Conservation (phyloP, 2,329 filamentous ascomycete species). For the Onygenales sp. region DNA sequence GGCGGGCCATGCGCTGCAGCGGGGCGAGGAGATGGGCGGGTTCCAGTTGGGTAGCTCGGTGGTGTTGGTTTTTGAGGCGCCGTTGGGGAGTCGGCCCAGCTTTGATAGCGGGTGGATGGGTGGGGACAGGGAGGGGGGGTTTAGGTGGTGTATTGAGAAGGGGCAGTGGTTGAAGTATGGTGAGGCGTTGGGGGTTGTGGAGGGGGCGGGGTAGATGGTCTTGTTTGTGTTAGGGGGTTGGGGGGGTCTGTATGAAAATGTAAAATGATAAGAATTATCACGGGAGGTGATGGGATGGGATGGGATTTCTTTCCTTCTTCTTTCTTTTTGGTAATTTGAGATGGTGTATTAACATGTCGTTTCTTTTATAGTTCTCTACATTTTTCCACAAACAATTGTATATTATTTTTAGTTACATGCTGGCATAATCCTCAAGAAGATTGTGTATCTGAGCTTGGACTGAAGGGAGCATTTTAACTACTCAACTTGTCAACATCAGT, state of each 20-base stretch:
- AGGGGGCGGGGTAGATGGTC: not conserved
- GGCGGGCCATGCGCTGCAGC: conserved; percentile 69
- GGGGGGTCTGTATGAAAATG: not conserved
- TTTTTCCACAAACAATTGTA: no score
- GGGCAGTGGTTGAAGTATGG: conserved; percentile 86
- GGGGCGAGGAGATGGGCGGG: conserved; percentile 95
- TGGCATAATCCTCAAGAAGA: no score
- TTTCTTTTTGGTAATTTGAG: not conserved
- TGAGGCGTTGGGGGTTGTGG: conserved; percentile 67
- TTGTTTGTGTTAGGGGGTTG: not conserved
- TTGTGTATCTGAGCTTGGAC: no score
- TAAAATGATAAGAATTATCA: not conserved
- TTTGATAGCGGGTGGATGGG: conserved; percentile 53
- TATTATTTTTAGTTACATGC: no score
- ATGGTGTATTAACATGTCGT: no score
- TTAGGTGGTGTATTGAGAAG: conserved; percentile 77
- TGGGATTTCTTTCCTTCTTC: not conserved
- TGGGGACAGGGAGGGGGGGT: conserved; percentile 55
- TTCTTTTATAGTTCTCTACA: no score
- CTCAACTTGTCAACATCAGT: no score
- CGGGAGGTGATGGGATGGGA: not conserved
- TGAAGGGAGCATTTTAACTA: no score
- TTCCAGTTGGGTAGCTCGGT: conserved; percentile 94
- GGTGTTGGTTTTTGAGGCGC: conserved; percentile 93
- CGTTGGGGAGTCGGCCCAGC: conserved; percentile 49